A percentile compares a stretch with the other conserved stretches of the same genome.
phyloP scores from a whole-genome alignment of 345 rosid species.

The Rhizophora apiculata region DNA sequence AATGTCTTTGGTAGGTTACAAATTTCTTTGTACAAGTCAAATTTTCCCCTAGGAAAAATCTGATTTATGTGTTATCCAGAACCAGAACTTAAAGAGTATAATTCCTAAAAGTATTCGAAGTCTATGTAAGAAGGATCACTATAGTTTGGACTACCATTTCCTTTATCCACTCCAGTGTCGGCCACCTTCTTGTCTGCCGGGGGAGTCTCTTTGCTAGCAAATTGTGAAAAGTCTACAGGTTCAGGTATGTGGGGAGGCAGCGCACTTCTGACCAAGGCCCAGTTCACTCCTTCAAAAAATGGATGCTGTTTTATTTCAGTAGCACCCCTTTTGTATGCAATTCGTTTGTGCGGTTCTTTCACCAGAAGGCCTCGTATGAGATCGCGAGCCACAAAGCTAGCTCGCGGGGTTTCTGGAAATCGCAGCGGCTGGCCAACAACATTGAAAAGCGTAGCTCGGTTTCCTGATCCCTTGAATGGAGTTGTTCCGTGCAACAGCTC shows the following conservation, averaged over 20 bases:
- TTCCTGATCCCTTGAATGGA: slow-evolving; percentile 90
- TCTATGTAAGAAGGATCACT: slow-evolving; percentile 19
- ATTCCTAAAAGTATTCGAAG: slow-evolving; percentile 24
- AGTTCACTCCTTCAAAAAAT: slow-evolving; percentile 81
- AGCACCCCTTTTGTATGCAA: slow-evolving; percentile 82
- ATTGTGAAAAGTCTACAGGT: slow-evolving; percentile 60
- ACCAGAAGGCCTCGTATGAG: slow-evolving; percentile 69
- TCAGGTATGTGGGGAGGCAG: slow-evolving; percentile 83
- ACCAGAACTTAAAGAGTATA: too few relatives aligned
- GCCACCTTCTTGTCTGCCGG: slow-evolving; percentile 10
- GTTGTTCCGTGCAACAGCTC: slow-evolving; percentile 82
- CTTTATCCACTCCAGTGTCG: neutral
- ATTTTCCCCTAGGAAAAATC: neutral
- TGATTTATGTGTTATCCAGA: neutral
- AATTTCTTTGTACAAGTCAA: slow-evolving; percentile 5
- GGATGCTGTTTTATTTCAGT: slow-evolving; percentile 92
- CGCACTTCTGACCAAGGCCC: slow-evolving; percentile 87
- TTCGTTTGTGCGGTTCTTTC: slow-evolving; percentile 77
- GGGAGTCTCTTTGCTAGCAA: slow-evolving; percentile 46
- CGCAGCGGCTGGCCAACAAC: slow-evolving; percentile 81
- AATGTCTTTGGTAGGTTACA: neutral
- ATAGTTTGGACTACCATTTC: neutral
- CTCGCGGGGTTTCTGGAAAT: slow-evolving; percentile 74
- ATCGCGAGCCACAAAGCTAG: slow-evolving; percentile 64
- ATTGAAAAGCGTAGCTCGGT: slow-evolving; percentile 76